These are phyloP conservation scores for Fusarium poae DNA, from an alignment of 2,329 filamentous ascomycete species.

Conservation along the genomic window DNA sequence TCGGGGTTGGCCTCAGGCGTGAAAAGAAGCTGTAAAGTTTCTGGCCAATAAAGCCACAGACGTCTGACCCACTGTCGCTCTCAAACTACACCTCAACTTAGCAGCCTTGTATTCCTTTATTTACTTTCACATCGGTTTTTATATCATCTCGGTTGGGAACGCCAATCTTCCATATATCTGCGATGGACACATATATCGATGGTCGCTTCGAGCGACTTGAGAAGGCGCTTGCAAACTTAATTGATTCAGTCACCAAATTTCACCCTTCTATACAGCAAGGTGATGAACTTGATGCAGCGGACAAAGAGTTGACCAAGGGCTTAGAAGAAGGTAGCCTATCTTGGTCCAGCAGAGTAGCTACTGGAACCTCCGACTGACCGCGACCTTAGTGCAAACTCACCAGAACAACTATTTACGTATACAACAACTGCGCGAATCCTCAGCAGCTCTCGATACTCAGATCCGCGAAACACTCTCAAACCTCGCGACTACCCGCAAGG, in stretches of 20 bases:
- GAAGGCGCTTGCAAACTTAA: conserved; percentile 74
- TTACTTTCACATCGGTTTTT: conserved; percentile 9
- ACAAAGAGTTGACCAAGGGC: conserved; percentile 74
- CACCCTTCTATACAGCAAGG: conserved; percentile 78
- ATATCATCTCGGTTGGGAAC: background rate
- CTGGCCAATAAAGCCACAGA: conserved; percentile 21
- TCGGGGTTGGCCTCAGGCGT: conserved; percentile 54
- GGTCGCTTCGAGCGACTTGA: conserved; percentile 75
- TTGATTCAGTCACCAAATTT: conserved; percentile 85
- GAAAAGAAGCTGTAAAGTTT: conserved; percentile 28
- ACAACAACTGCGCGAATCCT: conserved; percentile 74
- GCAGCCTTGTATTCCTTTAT: conserved; percentile 32
- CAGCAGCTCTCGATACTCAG: conserved; percentile 75
- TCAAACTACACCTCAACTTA: conserved; percentile 34
- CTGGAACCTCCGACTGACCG: conserved; percentile 3
- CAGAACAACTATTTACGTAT: conserved; percentile 81
- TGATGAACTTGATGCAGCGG: conserved; percentile 76
- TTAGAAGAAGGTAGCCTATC: conserved; percentile 70
- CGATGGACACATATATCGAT: conserved; percentile 74
- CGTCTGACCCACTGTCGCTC: conserved; percentile 35
- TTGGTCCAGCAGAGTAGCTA: background rate
- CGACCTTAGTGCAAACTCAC: conserved; percentile 73
- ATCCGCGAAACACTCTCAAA: conserved; percentile 77
- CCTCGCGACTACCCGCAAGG: conserved; percentile 79
- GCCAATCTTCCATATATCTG: background rate